A percentile compares a stretch with the other conserved stretches of the same genome.
phyloP scores from a whole-genome alignment of 805 yeast genomes.

The Pichia californica region DNA sequence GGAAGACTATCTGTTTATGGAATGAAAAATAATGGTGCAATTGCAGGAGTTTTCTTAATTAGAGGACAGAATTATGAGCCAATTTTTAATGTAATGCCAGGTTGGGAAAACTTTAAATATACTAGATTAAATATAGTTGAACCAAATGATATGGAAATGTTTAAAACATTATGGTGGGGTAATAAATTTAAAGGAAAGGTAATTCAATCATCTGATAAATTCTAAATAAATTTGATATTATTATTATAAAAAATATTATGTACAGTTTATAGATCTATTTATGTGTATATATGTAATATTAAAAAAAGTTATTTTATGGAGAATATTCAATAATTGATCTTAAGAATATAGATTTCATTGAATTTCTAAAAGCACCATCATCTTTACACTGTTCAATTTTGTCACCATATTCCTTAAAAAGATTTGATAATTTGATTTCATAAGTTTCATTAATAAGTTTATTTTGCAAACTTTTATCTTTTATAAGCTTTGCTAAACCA shows the following conservation, averaged over 20 bases:
- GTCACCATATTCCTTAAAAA: constrained; percentile 29
- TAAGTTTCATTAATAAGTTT: constrained; percentile 18
- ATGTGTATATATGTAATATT: too few relatives aligned
- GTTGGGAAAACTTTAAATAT: constrained; percentile 92
- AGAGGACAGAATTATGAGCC: constrained; percentile 90
- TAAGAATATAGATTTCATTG: constrained; percentile 14
- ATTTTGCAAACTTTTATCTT: constrained; percentile 24
- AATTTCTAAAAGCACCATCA: constrained; percentile 15
- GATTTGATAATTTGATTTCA: constrained; percentile 19
- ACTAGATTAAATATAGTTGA: constrained; percentile 81
- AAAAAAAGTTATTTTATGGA: too few relatives aligned
- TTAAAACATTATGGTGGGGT: too few relatives aligned
- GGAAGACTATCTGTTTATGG: constrained; percentile 91
- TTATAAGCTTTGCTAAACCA: constrained; percentile 28
- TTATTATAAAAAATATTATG: too few relatives aligned
- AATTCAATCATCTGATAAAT: too few relatives aligned
- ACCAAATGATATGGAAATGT: too few relatives aligned
- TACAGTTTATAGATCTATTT: too few relatives aligned
- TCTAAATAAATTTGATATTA: too few relatives aligned
- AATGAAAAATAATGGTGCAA: constrained; percentile 97
- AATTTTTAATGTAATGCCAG: constrained; percentile 98
- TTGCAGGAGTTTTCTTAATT: constrained; percentile 87
- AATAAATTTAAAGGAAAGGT: too few relatives aligned
- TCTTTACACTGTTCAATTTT: constrained; percentile 17
- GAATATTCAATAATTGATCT: constrained; percentile 14